A percentile compares a stretch with the other conserved stretches of the same genome.
These are phyloP conservation scores for Trichoderma citrinoviride DNA, from an alignment of 2,329 filamentous ascomycete species.

Conservation along the genomic window DNA sequence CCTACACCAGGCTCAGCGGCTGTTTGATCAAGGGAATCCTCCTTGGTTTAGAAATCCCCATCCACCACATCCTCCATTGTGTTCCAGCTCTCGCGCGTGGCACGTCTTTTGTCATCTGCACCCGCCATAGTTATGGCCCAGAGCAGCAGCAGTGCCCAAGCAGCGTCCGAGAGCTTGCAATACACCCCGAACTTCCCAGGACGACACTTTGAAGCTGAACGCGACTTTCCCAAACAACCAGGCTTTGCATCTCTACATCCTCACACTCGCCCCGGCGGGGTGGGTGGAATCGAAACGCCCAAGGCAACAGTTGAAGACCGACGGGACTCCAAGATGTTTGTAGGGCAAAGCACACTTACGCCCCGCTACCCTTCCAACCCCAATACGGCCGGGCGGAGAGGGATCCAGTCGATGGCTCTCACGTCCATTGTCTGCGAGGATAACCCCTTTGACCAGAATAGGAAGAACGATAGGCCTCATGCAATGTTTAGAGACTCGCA, in stretches of 20 bases:
- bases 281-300: not conserved
- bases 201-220: not conserved
- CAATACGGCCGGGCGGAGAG: too few species aligned
- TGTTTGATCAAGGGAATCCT: not conserved
- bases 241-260: not conserved
- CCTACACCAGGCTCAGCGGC: not conserved
- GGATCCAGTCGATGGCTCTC: too few species aligned
- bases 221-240: not conserved
- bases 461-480: not conserved
- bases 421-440: too few species aligned
- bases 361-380: too few species aligned
- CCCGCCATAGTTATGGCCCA: slow-evolving; percentile 23
- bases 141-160: not conserved
- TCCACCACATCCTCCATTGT: too few species aligned
- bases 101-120: slow-evolving; percentile 28
- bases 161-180: not conserved
- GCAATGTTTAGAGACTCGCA: not conserved
- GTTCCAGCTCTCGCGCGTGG: slow-evolving; percentile 26
- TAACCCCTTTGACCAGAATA: too few species aligned
- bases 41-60: not conserved
- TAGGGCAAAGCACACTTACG: too few species aligned
- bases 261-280: not conserved
- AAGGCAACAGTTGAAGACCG: too few species aligned
- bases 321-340: too few species aligned
- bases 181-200: not conserved